Conservation (phyloP, 225 moss, liverwort and hornwort species). For the Bryum argenteum region DNA sequence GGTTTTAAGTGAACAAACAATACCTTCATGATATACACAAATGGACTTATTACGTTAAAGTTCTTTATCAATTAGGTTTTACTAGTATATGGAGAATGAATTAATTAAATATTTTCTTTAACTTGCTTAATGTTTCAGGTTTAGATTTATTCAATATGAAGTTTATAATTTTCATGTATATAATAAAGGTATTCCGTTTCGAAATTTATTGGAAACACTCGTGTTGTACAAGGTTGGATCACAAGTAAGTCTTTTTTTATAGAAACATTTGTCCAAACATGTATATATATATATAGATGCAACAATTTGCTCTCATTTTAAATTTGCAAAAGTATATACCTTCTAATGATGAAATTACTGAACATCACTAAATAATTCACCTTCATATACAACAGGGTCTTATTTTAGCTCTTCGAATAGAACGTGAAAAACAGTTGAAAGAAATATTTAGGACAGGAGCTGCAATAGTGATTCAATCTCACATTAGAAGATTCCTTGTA, state of each 20-base stretch:
- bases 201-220: slow-evolving; percentile 75
- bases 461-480: slow-evolving; percentile 53
- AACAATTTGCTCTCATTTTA: no score
- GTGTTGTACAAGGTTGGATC: slow-evolving; percentile 86
- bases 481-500: slow-evolving; percentile 42
- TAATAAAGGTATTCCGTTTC: slow-evolving; percentile 73
- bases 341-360: background rate
- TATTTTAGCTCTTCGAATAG: slow-evolving; percentile 54
- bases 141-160: slow-evolving; percentile 77
- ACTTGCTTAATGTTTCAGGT: slow-evolving; percentile 36
- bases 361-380: background rate
- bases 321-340: background rate
- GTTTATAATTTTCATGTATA: slow-evolving; percentile 69
- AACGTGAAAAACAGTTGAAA: slow-evolving; percentile 56
- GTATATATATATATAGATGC: no score
- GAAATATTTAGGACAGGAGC: slow-evolving; percentile 51
- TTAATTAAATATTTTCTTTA: background rate
- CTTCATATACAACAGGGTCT: slow-evolving; percentile 37
- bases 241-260: slow-evolving; percentile 46
- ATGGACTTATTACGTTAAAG: no score
- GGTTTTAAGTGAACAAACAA: no score
- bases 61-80: no score
- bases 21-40: background rate
- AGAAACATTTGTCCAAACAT: fast-evolving
- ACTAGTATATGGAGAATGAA: background rate